phyloP scores from a whole-genome alignment of 176 grass and related monocot species.

The Phoenix dactylifera region DNA sequence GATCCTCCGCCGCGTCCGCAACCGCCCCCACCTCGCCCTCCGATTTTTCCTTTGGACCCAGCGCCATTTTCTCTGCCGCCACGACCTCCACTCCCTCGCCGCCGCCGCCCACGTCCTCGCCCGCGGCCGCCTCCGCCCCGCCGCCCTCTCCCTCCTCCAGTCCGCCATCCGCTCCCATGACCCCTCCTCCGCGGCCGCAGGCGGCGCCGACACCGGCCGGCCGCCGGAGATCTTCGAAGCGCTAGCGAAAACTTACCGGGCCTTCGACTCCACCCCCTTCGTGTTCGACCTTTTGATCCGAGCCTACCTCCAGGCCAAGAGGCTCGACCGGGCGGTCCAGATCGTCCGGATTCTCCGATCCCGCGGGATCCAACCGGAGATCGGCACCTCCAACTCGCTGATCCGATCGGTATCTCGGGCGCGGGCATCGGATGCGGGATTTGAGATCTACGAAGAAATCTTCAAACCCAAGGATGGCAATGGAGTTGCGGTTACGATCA shows the following conservation, averaged over 20 bases:
- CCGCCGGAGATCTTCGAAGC: slow-evolving; percentile 9
- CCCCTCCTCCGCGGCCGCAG: background rate
- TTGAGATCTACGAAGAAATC: slow-evolving; percentile 35
- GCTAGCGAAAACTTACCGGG: slow-evolving; percentile 2
- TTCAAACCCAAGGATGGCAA: slow-evolving; percentile 6
- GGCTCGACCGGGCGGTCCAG: slow-evolving; percentile 11
- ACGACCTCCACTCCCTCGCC: slow-evolving; percentile 5
- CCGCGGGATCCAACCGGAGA: slow-evolving; percentile 9
- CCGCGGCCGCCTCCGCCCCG: background rate
- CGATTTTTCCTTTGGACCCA: slow-evolving; percentile 7
- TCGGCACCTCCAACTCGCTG: slow-evolving; percentile 10
- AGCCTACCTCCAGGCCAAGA: slow-evolving; percentile 10
- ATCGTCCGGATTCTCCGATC: slow-evolving; percentile 6
- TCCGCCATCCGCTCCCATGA: slow-evolving; percentile 3
- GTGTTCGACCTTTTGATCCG: slow-evolving; percentile 18
- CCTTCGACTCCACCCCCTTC: slow-evolving; percentile 19
- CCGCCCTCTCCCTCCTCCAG: slow-evolving; percentile 8
- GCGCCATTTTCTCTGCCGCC: background rate
- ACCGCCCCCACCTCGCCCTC: slow-evolving; percentile 10
- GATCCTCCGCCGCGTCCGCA: slow-evolving; percentile 8
- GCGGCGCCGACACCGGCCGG: background rate
- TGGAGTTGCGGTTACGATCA: slow-evolving; percentile 1
- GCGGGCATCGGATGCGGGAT: slow-evolving; percentile 17
- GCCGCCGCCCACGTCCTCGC: slow-evolving; percentile 11
- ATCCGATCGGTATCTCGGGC: slow-evolving; percentile 7